Evolutionary conservation across 1,284 basidiomycete species (phyloP).

Genomic region (Apiotrichum veenhuisii): DNA sequence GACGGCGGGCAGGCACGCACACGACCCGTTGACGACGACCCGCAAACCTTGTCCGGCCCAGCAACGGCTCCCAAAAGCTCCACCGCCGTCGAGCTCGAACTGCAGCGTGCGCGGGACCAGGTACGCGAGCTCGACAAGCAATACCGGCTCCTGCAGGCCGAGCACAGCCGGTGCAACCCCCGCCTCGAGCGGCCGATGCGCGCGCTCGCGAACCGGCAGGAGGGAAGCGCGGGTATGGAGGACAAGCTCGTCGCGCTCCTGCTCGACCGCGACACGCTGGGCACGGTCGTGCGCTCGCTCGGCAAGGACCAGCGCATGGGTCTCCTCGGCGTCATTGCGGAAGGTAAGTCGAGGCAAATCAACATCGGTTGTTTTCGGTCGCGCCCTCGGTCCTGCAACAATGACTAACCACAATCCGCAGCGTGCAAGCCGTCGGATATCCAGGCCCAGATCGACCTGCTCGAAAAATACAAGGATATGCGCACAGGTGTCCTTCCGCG

Average conservation of each 20-base stretch:
- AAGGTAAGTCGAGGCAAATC: slow-evolving; percentile 22
- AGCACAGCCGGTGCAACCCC: slow-evolving; percentile 25
- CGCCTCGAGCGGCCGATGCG: slow-evolving; percentile 1
- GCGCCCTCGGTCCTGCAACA: too few species aligned
- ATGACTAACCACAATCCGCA: slow-evolving; percentile 11
- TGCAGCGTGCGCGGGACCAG: not conserved
- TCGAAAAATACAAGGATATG: slow-evolving; percentile 73
- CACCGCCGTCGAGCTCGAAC: not conserved
- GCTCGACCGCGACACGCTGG: slow-evolving; percentile 15
- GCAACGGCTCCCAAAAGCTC: too few species aligned
- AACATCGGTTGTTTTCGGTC: too few species aligned
- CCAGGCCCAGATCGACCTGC: slow-evolving; percentile 65
- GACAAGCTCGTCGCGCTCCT: slow-evolving; percentile 4
- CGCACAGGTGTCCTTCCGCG: slow-evolving; percentile 76
- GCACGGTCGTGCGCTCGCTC: slow-evolving; percentile 19
- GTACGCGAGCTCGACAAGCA: slow-evolving; percentile 15
- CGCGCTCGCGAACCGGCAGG: not conserved
- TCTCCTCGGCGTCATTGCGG: slow-evolving; percentile 26
- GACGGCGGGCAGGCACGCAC: too few species aligned
- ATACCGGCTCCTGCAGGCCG: slow-evolving; percentile 21
- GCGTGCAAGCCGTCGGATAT: slow-evolving; percentile 43
- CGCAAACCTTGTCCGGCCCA: not conserved
- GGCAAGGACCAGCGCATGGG: slow-evolving; percentile 25
- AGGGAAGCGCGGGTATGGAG: not conserved
- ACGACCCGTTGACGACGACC: not conserved